Base-by-base conservation (phyloP, 2,329 filamentous ascomycete species). In the Lachnellula suecica region DNA sequence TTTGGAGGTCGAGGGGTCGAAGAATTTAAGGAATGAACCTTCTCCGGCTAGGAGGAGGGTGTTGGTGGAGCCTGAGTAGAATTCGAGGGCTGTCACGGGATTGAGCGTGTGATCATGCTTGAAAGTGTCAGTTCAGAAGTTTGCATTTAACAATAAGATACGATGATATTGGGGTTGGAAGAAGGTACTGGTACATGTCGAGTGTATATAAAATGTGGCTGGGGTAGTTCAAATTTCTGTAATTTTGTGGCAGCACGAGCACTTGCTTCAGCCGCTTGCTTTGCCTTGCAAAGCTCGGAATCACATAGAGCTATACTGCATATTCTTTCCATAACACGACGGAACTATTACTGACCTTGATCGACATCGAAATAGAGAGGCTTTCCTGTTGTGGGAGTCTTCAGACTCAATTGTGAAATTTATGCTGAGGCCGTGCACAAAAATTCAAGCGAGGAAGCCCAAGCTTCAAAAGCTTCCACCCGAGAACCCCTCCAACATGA, bases 341-440 rank as follows among this genome's bases (percentile, higher is more conserved):
- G 11, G 9, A 19, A 31, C 40, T 20, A 11, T 44, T 2, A 51
- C 58, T 50, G 11, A 61, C 60, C 51, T 56, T 50, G 54, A 61
- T 51, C 44, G 59, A 56, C 61, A 60, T 63, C 56, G 52, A 53
- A 19, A 42, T 42, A 23, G 48, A 56, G 34, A 44, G n/a, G 29
- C 19, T 40, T 17, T 17, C 20, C 19, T 20, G 40, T 15, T 41
- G 5, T 19, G 20, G 27, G 25, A 44, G 17, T 44, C 88, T 89
- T 0, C 83, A 81, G 56, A 95, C 94, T 4, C 71, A 90, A 89
- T 46, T 44, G 23, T 44, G 42, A 44, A 91, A 88, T 41, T 48
- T 42, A 29, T 41, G 17, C 38, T 11, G 23, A 15, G 38, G 35
- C 15, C 35, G 17, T 40, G 35, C n/a, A 40, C 35, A 40, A 40